Evolutionary conservation across 2,329 filamentous ascomycete species (phyloP).

Genomic region (Ophiostoma ips): DNA sequence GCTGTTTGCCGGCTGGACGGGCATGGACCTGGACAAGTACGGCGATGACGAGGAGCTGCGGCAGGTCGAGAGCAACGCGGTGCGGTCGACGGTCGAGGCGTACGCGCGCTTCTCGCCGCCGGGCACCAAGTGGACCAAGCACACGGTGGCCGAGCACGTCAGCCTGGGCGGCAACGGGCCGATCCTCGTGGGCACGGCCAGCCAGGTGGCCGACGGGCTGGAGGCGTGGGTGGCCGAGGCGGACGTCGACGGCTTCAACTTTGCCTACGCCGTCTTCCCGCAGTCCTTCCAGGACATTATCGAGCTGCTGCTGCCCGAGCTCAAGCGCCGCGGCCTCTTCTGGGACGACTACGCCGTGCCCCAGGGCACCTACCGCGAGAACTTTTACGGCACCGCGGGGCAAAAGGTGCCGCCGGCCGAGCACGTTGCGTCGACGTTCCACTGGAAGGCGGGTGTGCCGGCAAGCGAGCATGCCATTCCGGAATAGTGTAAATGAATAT

Average conservation of each 20-base stretch:
- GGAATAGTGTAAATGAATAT: slow-evolving; percentile 1
- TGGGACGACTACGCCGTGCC: slow-evolving; percentile 36
- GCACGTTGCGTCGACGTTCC: slow-evolving; percentile 26
- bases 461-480: slow-evolving; percentile 17
- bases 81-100: slow-evolving; percentile 19
- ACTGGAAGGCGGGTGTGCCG: slow-evolving; percentile 24
- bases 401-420: slow-evolving; percentile 22
- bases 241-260: slow-evolving; percentile 63
- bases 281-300: slow-evolving; percentile 51
- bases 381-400: slow-evolving; percentile 25
- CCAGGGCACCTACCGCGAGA: slow-evolving; percentile 29
- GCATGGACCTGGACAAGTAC: slow-evolving; percentile 30
- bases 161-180: slow-evolving; percentile 15
- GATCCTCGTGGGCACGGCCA: slow-evolving; percentile 45
- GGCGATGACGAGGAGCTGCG: slow-evolving; percentile 26
- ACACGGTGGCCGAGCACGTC: slow-evolving; percentile 46
- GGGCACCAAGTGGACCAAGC: slow-evolving; percentile 53
- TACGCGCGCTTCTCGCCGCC: slow-evolving; percentile 7
- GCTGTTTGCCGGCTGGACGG: slow-evolving; percentile 63
- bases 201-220: slow-evolving; percentile 53
- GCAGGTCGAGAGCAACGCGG: slow-evolving; percentile 26
- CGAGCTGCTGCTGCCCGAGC: slow-evolving; percentile 47
- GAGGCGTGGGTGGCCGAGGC: slow-evolving; percentile 55
- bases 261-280: slow-evolving; percentile 35
- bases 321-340: slow-evolving; percentile 42